phyloP scores from a whole-genome alignment of 768 basidiomycete species.

The Russula lepida region DNA sequence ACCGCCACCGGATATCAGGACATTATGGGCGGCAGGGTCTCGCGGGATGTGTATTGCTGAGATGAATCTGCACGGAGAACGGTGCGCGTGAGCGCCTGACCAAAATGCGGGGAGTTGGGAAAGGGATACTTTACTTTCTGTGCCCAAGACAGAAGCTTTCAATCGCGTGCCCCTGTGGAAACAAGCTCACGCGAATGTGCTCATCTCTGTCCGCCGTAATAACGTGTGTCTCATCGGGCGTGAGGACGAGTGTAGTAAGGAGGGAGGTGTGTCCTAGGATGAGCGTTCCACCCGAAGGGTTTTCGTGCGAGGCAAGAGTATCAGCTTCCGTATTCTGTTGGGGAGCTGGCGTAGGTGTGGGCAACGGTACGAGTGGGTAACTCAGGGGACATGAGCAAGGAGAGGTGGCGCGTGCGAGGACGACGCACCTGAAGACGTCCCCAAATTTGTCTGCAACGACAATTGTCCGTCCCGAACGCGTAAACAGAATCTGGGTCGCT shows the following conservation, averaged over 20 bases:
- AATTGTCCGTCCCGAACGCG: slow-evolving; percentile 52
- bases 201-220: slow-evolving; percentile 93
- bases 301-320: slow-evolving; percentile 51
- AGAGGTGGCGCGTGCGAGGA: slow-evolving; percentile 8
- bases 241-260: slow-evolving; percentile 64
- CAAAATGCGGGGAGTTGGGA: background rate
- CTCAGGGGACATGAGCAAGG: background rate
- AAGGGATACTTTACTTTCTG: slow-evolving; percentile 43
- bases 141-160: slow-evolving; percentile 86
- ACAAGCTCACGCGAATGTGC: slow-evolving; percentile 88
- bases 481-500: slow-evolving; percentile 62
- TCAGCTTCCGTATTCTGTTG: slow-evolving; percentile 9
- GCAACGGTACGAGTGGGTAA: slow-evolving; percentile 23
- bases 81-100: background rate
- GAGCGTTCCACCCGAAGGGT: slow-evolving; percentile 58
- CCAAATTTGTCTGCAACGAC: slow-evolving; percentile 92
- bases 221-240: slow-evolving; percentile 60
- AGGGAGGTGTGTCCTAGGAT: slow-evolving; percentile 86
- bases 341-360: slow-evolving; percentile 4
- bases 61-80: slow-evolving; percentile 50
- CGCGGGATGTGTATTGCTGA: slow-evolving; percentile 69
- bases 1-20: slow-evolving; percentile 82
- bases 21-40: slow-evolving; percentile 29
- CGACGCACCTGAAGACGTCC: slow-evolving; percentile 69
- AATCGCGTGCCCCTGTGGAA: slow-evolving; percentile 75